Evolutionary conservation across 2,329 filamentous ascomycete species (phyloP), one percentile per base, ranked within the genome.

Genomic region (Colletotrichum endophyticum): DNA sequence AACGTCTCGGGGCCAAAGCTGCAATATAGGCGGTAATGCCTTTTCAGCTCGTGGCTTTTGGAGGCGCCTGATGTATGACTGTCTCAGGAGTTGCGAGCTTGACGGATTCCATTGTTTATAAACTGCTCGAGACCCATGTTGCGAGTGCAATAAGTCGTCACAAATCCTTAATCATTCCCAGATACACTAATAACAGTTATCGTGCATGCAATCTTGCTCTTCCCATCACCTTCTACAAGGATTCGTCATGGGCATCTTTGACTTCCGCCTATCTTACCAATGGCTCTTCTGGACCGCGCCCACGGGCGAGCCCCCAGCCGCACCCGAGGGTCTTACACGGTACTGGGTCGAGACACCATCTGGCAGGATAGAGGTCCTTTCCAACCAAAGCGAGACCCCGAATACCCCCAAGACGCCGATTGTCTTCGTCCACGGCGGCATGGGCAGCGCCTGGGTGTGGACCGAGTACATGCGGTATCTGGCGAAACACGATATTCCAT

Each of bases 401-500:
- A 13, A 57, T 34, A 61, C 25, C 8, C 34, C 59, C n/a, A 66
- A 73, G 8, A 80, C 85, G 12, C 86, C 88, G 3, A 80, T 91
- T 15, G 86, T 91, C 82, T 90, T 91, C 81, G 83, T 87, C 39
- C 89, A 91, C 77, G 90, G 89, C 53, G 89, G 89, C 66, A 90
- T 91, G 84, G 90, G 89, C 56, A 85, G 84, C 70, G 90, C 90
- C 9, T 87, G 86, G 80, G 85, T 90, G 25, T 91, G 89, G 88
- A 83, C 87, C 11, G 84, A 87, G 59, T 92, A 89, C 78, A 87
- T 92, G 85, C 83, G 82, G 28, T 89, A 84, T 78, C 87, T 91
- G 71, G 83, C 88, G 5, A 77, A 81, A 7, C 81, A 81, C 28
- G 86, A 87, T 16, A 85, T 89, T 75, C 84, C 87, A 1, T 88